Base-by-base conservation (phyloP, 2,329 filamentous ascomycete species). In the Paecilomyces fulvus region DNA sequence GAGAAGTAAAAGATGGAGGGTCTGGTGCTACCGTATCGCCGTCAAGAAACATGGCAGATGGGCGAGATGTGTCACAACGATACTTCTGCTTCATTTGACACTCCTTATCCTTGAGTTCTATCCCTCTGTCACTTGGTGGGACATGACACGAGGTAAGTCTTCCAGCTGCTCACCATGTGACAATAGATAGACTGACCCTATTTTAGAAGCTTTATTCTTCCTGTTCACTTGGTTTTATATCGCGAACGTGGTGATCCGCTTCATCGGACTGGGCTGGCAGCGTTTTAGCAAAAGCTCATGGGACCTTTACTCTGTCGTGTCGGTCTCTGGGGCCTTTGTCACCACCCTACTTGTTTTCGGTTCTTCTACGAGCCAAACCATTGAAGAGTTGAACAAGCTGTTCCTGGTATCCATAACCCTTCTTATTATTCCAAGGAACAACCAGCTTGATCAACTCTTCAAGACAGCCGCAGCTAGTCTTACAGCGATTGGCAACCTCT, bases 391-490 rank as follows among this genome's bases (percentile, higher is more conserved):
- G 30, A 91, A 97, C 78, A 99, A 99, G 73, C 83, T 95, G 59
- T 96, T 95, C 71, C 80, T 99, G 30, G 94, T 97, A 20, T 87
- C 90, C 8, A 88, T 97, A 55, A 86, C 94, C 2, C 80, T 97
- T 8, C 79, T 99, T 53, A 82, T 99, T 31, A 99, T 99, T 59
- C 94, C 94, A 1, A 84, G 95, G 53, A 99, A 99, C 70, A 95
- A 99, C 65, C 92, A 95, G 52, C 82, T 99, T 21, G 95, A 99
- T 69, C 94, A 99, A 70, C 83, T 99, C 0, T 99, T 99, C 83
- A 99, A 99, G 73, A 99, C 95, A 1, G 95, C 92, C 0, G 94
- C 94, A 10, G 94, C 92, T 54, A 95, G 90, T 84, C 76, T 99
- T 64, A 87, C 89, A 1, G 86, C 89, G 17, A 99, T 99, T 63